A percentile compares a stretch with the other conserved stretches of the same genome.
Evolutionary conservation across 768 basidiomycete species (phyloP).

Genomic region (Boletus patriciae): DNA sequence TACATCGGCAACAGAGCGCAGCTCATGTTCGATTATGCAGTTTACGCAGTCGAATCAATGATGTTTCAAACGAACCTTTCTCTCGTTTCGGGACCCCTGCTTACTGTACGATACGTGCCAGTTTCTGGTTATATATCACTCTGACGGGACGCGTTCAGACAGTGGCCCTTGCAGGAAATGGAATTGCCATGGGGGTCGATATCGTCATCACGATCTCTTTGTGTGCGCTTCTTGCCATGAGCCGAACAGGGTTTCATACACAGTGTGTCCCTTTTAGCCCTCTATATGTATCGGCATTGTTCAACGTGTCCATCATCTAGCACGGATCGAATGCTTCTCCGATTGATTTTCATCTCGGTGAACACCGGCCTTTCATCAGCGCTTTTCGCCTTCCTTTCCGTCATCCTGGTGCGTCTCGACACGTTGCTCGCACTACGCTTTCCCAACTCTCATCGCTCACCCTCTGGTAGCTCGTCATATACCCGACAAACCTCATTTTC

Average conservation of each 20-base stretch:
- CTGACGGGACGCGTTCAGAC: slow-evolving; percentile 15
- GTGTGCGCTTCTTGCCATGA: slow-evolving; percentile 22
- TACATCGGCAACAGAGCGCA: too few species aligned
- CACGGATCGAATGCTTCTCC: slow-evolving; percentile 25
- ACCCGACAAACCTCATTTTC: slow-evolving; percentile 25
- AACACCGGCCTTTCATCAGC: slow-evolving; percentile 28
- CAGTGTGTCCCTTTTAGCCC: slow-evolving; percentile 11
- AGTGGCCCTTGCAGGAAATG: slow-evolving; percentile 16
- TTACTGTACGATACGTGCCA: slow-evolving; percentile 13
- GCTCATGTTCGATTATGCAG: slow-evolving; percentile 8
- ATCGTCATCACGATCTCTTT: slow-evolving; percentile 20
- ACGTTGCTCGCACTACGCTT: not conserved
- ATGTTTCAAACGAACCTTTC: slow-evolving; percentile 14
- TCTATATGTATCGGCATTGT: not conserved
- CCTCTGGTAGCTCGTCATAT: slow-evolving; percentile 19
- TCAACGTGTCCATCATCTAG: slow-evolving; percentile 11
- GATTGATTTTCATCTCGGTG: slow-evolving; percentile 27
- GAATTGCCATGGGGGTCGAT: slow-evolving; percentile 18
- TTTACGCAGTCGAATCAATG: slow-evolving; percentile 18
- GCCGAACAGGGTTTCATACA: slow-evolving; percentile 26
- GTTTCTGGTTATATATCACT: not conserved
- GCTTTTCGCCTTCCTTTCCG: slow-evolving; percentile 23
- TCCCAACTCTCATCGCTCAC: not conserved
- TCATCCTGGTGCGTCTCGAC: slow-evolving; percentile 18
- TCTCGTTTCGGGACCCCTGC: slow-evolving; percentile 19